Evolutionary conservation across 805 yeast genomes (phyloP), one percentile per base, ranked within the genome.

Genomic region (Wickerhamomyces pijperi): DNA sequence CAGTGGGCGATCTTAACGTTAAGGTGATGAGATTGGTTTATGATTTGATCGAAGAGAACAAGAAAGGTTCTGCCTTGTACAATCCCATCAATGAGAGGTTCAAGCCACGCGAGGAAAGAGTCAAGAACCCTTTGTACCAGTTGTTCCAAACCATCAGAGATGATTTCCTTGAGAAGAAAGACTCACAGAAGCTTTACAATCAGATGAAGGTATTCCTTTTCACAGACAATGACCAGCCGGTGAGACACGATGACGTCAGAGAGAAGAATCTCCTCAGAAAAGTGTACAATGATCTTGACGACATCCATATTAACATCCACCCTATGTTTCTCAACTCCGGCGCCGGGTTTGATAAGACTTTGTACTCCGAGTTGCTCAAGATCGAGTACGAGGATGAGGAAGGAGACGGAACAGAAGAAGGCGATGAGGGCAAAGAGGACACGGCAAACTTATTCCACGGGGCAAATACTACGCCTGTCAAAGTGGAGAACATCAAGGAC

Each of bases 211-310:
- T 84, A 3, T 70, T 85, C 46, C 60, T 86, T 52, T 74, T 87
- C 50, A 84, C 95, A 0, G 82, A 79, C 53, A 76, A 80, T 53
- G 92, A 82, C 47, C 59, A 58, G 35, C 97, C 96, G 0, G 70
- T 61, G 45, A 64, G n/a, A n/a, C n/a, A 65, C 39, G 61, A 62
- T 7, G 49, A 61, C 7, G 63, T 67, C 14, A 41, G 49, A 2
- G 62, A 54, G 6, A 69, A 68, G 48, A 64, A 63, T 35, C 61
- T 72, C 5, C 60, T 84, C 19, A 69, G 78, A 46, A 72, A 71
- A 16, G 63, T 78, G 5, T 66, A 81, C 13, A 68, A 69, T 32
- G 92, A 82, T 55, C 66, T 77, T 40, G 71, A 72, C 40, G 74
- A 74, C 38, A 61, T 66, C 15, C 60, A 58, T 32, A 74, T 81